phyloP scores from a whole-genome alignment of 306 rosid genomes.

The Quercus variabilis region DNA sequence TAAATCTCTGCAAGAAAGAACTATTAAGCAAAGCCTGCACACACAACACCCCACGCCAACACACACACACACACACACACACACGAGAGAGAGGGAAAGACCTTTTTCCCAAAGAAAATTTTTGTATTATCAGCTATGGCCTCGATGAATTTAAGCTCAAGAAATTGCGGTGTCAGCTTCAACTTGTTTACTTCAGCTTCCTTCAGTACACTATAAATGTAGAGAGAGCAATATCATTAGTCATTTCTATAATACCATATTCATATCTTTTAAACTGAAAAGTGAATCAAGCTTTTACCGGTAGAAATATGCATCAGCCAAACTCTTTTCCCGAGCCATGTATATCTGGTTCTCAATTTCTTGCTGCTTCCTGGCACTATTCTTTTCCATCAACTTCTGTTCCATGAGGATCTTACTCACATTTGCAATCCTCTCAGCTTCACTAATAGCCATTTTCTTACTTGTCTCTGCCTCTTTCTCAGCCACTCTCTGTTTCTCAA shows the following conservation, averaged over 20 bases:
- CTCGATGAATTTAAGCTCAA: constrained; percentile 78
- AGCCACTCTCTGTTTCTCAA: constrained; percentile 72
- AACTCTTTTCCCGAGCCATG: constrained; percentile 72
- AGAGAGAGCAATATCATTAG: constrained; percentile 1
- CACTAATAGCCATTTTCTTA: constrained; percentile 93
- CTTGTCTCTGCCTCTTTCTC: constrained; percentile 85
- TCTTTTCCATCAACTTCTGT: constrained; percentile 72
- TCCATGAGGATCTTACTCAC: constrained; percentile 94
- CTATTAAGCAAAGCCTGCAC: constrained; percentile 14
- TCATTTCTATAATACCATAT: neutral
- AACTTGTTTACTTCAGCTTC: constrained; percentile 92
- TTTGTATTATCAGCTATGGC: constrained; percentile 82
- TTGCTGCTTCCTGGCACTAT: constrained; percentile 64
- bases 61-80: too few species aligned
- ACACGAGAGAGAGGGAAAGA: constrained; percentile 5
- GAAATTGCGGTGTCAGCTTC: constrained; percentile 92
- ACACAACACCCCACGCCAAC: neutral
- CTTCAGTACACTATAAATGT: constrained; percentile 47
- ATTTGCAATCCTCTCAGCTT: constrained; percentile 90
- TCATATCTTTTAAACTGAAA: neutral
- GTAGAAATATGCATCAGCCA: constrained; percentile 81
- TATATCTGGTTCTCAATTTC: constrained; percentile 83
- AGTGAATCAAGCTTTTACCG: constrained; percentile 41
- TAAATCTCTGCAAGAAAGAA: constrained; percentile 35
- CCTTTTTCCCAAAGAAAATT: constrained; percentile 98